phyloP scores from a whole-genome alignment of 164 flowering plant genomes.

The Magnolia kwangsiensis region DNA sequence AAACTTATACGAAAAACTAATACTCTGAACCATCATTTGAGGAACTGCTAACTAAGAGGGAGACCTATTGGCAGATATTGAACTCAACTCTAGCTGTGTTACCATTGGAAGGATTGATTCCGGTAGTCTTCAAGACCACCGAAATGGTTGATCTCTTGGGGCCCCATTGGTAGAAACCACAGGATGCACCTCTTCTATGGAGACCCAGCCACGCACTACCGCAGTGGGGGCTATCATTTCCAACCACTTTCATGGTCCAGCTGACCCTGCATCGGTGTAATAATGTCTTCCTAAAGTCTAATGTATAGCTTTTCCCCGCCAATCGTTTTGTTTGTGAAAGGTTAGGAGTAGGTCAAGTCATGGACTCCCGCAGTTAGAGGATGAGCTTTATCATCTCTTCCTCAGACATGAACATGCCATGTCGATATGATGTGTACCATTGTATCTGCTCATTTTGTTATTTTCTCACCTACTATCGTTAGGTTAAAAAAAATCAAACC shows the following conservation, averaged over 20 bases:
- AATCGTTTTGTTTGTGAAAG: neutral
- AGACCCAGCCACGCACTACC: neutral
- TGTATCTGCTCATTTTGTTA: neutral
- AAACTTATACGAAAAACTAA: too few species aligned
- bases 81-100: too few species aligned
- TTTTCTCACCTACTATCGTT: conserved; percentile 1
- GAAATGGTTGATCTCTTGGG: neutral
- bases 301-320: neutral
- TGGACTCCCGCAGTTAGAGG: neutral
- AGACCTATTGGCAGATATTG: too few species aligned
- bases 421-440: neutral
- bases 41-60: too few species aligned
- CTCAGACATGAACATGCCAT: neutral
- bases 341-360: conserved; percentile 7
- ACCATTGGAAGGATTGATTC: too few species aligned
- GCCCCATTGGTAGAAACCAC: neutral
- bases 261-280: neutral
- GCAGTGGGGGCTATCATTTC: neutral
- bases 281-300: neutral
- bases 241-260: neutral
- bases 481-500: conserved; percentile 1
- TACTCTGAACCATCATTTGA: too few species aligned
- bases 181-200: neutral
- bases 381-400: neutral
- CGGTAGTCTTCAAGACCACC: neutral